These are phyloP conservation scores for Pulicaria dysenterica DNA, from an alignment of 129 eudicot genomes.

Conservation along the genomic window DNA sequence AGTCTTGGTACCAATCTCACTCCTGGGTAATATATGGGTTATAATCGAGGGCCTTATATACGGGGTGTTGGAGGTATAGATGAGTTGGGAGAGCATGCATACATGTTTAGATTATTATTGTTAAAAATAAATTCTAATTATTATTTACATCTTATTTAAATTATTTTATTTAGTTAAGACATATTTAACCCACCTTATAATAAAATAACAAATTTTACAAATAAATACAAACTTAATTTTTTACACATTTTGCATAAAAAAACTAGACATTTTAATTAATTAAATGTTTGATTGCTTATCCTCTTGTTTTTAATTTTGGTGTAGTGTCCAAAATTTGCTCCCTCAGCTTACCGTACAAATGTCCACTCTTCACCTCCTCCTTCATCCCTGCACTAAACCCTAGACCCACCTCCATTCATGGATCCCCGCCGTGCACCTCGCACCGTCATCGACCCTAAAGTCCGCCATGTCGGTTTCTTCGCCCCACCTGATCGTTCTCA, in stretches of 20 bases:
- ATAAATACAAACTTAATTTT: too few species aligned
- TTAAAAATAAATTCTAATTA: too few species aligned
- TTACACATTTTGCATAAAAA: not conserved
- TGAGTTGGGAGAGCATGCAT: too few species aligned
- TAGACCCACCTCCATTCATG: conserved; percentile 40
- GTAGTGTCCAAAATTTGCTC: conserved; percentile 23
- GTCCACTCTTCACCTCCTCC: conserved; percentile 30
- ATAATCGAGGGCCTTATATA: too few species aligned
- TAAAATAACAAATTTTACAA: too few species aligned
- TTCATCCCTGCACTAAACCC: conserved; percentile 37
- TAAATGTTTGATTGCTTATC: conserved; percentile 1
- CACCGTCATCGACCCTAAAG: conserved; percentile 80
- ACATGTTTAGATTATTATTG: too few species aligned
- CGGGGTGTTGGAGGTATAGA: too few species aligned
- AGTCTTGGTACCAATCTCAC: too few species aligned
- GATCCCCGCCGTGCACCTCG: conserved; percentile 73
- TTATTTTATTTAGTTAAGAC: too few species aligned
- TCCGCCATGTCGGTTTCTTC: conserved; percentile 92
- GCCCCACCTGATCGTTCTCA: conserved; percentile 62
- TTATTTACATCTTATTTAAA: too few species aligned
- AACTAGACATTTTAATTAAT: not conserved
- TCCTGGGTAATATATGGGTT: too few species aligned
- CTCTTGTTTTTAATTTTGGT: not conserved
- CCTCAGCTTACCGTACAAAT: conserved; percentile 19
- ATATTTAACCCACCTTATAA: too few species aligned